Conservation (phyloP, 352 stramenopile genomes). For the Phytophthora crassamura region DNA sequence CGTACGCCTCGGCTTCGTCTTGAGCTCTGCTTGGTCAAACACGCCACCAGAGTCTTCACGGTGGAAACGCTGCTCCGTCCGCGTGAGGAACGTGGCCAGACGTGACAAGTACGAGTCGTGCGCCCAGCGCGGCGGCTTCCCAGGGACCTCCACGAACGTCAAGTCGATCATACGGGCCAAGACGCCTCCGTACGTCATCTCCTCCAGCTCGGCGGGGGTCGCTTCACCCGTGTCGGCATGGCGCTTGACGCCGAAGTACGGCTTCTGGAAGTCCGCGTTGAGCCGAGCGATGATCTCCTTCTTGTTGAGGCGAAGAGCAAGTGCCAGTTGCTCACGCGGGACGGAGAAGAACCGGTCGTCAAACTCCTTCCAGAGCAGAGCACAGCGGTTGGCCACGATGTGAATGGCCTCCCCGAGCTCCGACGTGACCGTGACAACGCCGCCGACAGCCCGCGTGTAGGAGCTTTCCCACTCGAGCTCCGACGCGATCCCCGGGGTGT, state of each 20-base stretch:
- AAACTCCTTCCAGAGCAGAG: slow-evolving; percentile 84
- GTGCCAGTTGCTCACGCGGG: slow-evolving; percentile 70
- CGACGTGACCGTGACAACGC: slow-evolving; percentile 84
- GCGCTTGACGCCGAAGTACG: slow-evolving; percentile 82
- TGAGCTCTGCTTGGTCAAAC: slow-evolving; percentile 59
- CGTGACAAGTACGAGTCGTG: slow-evolving; percentile 72
- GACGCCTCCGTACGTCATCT: slow-evolving; percentile 90
- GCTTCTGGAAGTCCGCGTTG: slow-evolving; percentile 91
- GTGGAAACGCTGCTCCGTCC: slow-evolving; percentile 72
- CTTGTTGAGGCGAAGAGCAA: slow-evolving; percentile 76
- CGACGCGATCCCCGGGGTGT: slow-evolving; percentile 73
- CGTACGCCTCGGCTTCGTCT: slow-evolving; percentile 14
- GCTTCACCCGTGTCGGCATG: slow-evolving; percentile 45
- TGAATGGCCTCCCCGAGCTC: slow-evolving; percentile 89
- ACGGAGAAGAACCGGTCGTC: slow-evolving; percentile 89
- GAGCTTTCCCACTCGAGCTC: slow-evolving; percentile 84
- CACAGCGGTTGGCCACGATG: slow-evolving; percentile 83
- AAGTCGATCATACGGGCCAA: slow-evolving; percentile 77
- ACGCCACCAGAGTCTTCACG: slow-evolving; percentile 32
- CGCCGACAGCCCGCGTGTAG: slow-evolving; percentile 72
- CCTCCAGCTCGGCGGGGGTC: slow-evolving; percentile 63
- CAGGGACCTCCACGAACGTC: slow-evolving; percentile 70
- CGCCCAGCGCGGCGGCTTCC: slow-evolving; percentile 76
- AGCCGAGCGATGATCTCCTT: slow-evolving; percentile 75
- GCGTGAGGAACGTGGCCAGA: slow-evolving; percentile 73